These are phyloP conservation scores for Boletus rubroflammeus DNA, from an alignment of 768 basidiomycete species.

Conservation along the genomic window DNA sequence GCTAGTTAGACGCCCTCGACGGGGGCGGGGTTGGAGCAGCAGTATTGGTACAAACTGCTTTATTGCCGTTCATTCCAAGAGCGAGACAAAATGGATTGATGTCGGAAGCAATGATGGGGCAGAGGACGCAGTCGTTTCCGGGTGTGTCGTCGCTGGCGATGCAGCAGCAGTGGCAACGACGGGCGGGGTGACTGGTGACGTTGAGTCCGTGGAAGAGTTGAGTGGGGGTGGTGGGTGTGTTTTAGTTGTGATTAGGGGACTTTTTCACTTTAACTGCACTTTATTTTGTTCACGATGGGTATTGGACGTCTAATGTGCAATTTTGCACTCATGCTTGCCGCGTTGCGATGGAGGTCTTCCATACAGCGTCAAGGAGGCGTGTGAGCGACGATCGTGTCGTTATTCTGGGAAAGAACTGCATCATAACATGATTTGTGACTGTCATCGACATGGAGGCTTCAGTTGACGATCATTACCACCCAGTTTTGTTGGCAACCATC, in stretches of 20 bases:
- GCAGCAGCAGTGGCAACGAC: conserved; percentile 38
- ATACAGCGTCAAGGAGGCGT: not conserved
- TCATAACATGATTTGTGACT: not conserved
- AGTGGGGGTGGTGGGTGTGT: not conserved
- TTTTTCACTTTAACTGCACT: not conserved
- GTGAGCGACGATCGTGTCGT: not conserved
- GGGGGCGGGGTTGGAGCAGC: not conserved
- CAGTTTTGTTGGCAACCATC: not conserved
- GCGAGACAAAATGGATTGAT: conserved; percentile 49
- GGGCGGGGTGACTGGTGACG: conserved; percentile 35
- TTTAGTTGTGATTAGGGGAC: not conserved
- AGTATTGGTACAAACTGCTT: conserved; percentile 35
- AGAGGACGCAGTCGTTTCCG: too few relatives aligned
- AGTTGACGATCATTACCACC: not conserved
- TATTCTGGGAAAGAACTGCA: not conserved
- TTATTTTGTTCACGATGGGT: not conserved
- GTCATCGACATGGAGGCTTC: too few relatives aligned
- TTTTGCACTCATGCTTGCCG: not conserved
- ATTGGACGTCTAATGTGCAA: not conserved
- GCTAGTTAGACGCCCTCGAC: conserved; percentile 36
- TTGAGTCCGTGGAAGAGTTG: conserved; percentile 34
- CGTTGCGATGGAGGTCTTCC: not conserved
- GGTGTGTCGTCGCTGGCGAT: conserved; percentile 21
- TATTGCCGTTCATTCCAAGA: conserved; percentile 75
- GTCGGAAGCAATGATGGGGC: too few relatives aligned